Evolutionary conservation across 1,284 basidiomycete species (phyloP), one percentile per base, ranked within the genome.

Genomic region (Takashimella koratensis): DNA sequence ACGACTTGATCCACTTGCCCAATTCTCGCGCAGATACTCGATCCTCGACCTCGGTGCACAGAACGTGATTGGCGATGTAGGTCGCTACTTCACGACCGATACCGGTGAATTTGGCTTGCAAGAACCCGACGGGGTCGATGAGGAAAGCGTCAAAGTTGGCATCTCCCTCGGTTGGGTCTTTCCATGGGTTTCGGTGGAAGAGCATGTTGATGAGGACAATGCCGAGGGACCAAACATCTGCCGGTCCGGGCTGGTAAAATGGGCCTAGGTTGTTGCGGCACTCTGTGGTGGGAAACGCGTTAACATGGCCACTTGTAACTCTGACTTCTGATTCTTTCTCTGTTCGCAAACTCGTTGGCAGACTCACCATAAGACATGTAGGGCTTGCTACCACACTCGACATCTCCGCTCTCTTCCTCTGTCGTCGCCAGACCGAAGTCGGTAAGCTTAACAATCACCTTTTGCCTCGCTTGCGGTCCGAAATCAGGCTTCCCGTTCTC

Each of bases 151-250:
- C 83, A 76, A 98, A 99, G 42, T 92, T 92, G 25, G 82, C 60
- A 56, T 82, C 76, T 60, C 77, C 86, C 85, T 64, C 83, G 80
- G 74, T 84, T 82, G 96, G 95, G 73, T 98, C 96, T 47, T 88
- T 88, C 92, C 96, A 99, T 19, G 95, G 95, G 76, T 96, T 98
- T 75, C 86, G 90, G 76, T 98, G 95, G 79, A 97, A 99, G 73
- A 98, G 81, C 86, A 98, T 90, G 76, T 98, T 98, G 81, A 98
- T 90, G 64, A 98, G 84, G 56, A 98, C 95, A 70, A 98, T 95
- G 55, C 95, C 96, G 60, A 98, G 83, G 24, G 94, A 98, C 95
- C 95, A 98, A 52, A 98, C 90, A 77, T 98, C 95, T 57, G 96
- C 95, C 58, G 91, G 90, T 64, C 87, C 87, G 52, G 95, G 93